Evolutionary conservation across 176 grass and related monocot species (phyloP), one percentile per base, ranked within the genome.

Genomic region (Rhipidocladum racemiflorum): DNA sequence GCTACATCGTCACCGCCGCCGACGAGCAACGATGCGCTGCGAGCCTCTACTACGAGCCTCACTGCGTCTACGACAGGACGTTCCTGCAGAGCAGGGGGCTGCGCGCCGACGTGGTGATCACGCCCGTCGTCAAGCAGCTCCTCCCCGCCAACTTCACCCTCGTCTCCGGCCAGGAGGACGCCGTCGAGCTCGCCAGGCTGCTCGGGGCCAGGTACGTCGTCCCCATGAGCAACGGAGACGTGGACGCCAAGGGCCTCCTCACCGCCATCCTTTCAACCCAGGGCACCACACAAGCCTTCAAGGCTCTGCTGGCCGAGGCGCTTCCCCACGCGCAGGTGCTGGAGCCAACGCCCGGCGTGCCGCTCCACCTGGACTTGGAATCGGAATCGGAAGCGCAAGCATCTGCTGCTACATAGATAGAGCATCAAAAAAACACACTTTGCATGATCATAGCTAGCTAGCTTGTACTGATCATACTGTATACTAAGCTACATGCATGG

Each of bases 141-240:
- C 88, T 97, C 20, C 92, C 92, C 14, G 87, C 66, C 30, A 50
- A 62, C 69, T 98, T 95, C 90, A 94, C 88, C 76, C 90, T 98
- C 74, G 92, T 98, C 40, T 93, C 95, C 24, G 95, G 90, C 27
- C 92, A 98, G 86, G 90, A 98, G 88, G 92, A 98, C 34, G 90
- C 95, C 54, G 91, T 98, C 20, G 79, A 86, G 65, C 90, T 98
- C 18, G 90, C 88, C 74, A 86, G 65, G 65, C 75, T 85, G 84
- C 90, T 95, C 65, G 43, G 61, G 43, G 74, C 95, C 6, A 91
- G 87, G 82, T 93, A 91, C 81, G 88, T 97, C 16, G 88, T 97
- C 25, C 84, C 92, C 12, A 97, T 97, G 95, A 91, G 86, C 85
- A 97, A 97, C 75, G 92, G 92, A 24, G 92, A 97, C 23, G 38